These are phyloP conservation scores for Porcisia hertigi DNA, from an alignment of 208 protist genomes.

Conservation along the genomic window DNA sequence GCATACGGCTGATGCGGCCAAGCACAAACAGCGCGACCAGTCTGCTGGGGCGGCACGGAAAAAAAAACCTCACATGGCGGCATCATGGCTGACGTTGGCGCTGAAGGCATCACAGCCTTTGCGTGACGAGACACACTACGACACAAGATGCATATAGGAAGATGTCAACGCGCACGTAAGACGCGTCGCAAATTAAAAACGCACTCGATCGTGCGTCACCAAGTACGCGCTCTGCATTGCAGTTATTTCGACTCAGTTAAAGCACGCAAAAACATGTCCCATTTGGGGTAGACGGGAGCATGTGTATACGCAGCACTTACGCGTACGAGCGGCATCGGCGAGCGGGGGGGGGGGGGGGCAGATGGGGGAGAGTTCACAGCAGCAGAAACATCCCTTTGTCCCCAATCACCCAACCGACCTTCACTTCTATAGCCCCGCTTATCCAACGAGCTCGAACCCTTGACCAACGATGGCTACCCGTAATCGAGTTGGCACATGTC, in stretches of 20 bases:
- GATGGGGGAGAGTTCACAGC: neutral
- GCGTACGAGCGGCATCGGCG: neutral
- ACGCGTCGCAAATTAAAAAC: neutral
- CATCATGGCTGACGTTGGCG: neutral
- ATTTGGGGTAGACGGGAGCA: no score
- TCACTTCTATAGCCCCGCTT: neutral
- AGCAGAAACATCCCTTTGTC: no score
- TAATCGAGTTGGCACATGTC: neutral
- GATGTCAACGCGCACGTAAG: neutral
- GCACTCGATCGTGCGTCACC: neutral
- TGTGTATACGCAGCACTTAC: no score
- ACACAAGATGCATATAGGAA: neutral
- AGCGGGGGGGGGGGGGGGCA: neutral
- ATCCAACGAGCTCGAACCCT: constrained; percentile 31
- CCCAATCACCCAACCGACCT: neutral
- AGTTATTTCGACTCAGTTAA: neutral
- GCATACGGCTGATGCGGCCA: no score
- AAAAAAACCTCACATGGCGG: neutral
- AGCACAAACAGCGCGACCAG: no score
- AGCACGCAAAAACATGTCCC: neutral
- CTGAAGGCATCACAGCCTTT: neutral
- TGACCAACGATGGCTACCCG: constrained; percentile 41
- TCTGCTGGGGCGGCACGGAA: neutral
- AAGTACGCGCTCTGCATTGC: neutral
- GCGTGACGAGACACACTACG: neutral